A percentile compares a stretch with the other conserved stretches of the same genome.
Conservation (phyloP, 2,329 filamentous ascomycete species). For the Neonectria faginata region DNA sequence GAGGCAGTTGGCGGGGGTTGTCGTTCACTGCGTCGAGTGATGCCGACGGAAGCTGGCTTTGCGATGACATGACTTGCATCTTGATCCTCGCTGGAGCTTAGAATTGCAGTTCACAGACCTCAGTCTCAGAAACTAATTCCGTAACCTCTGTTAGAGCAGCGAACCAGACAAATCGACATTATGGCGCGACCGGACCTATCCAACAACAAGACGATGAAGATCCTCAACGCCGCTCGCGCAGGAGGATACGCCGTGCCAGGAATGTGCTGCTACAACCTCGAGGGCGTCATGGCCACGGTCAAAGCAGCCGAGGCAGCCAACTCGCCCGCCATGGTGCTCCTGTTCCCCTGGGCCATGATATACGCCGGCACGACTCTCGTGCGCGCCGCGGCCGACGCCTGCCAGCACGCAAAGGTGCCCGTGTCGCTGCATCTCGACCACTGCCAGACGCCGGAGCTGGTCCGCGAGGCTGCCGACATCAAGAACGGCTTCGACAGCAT, state of each 20-base stretch:
- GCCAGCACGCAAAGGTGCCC: constrained; percentile 66
- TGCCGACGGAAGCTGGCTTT: not conserved
- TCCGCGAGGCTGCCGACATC: constrained; percentile 62
- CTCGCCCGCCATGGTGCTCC: constrained; percentile 74
- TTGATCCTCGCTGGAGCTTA: not conserved
- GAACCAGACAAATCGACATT: not conserved
- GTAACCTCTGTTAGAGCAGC: not conserved
- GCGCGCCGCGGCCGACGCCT: constrained; percentile 65
- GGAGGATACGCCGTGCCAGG: constrained; percentile 63
- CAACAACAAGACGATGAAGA: constrained; percentile 28
- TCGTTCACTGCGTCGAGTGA: not conserved
- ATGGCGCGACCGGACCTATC: constrained; percentile 20
- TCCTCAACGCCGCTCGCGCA: constrained; percentile 32
- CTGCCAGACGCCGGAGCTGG: constrained; percentile 70
- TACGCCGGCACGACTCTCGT: constrained; percentile 69
- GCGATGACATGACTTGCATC: not conserved
- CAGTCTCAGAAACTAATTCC: too few relatives aligned
- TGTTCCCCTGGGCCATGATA: constrained; percentile 78
- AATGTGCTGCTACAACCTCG: constrained; percentile 74
- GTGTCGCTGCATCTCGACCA: constrained; percentile 75
- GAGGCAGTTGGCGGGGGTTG: not conserved
- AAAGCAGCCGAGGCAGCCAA: constrained; percentile 74
- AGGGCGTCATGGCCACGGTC: constrained; percentile 75
- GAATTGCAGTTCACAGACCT: not conserved
- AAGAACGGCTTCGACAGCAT: constrained; percentile 71